Evolutionary conservation across 805 yeast species (phyloP).

Genomic region (Barnettozyma populi): DNA sequence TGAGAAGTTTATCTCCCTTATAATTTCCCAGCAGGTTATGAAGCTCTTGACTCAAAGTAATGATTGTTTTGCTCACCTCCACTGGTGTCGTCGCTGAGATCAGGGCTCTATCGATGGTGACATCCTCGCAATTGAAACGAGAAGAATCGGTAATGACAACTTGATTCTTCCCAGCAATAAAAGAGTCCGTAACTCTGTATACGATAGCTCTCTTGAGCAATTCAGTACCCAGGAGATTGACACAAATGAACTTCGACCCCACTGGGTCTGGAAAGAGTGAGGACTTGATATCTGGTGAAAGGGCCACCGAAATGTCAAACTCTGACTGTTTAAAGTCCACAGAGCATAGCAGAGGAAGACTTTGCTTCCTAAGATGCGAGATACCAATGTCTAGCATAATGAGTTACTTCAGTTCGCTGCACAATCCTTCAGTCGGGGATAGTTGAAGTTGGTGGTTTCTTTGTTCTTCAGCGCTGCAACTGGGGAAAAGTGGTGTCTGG

Average conservation of each 20-base stretch:
- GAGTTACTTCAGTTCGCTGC: neutral
- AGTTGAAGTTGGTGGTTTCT: neutral
- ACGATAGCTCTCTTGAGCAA: constrained; percentile 5
- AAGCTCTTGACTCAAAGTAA: constrained; percentile 19
- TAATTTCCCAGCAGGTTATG: constrained; percentile 16
- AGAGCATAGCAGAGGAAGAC: neutral
- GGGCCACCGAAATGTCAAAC: neutral
- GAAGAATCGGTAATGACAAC: constrained; percentile 6
- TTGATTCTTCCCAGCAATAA: constrained; percentile 9
- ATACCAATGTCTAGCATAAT: neutral
- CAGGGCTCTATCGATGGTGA: constrained; percentile 19
- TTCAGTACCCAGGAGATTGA: constrained; percentile 18
- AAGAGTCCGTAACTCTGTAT: constrained; percentile 6
- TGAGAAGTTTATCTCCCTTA: constrained; percentile 13
- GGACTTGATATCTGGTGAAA: constrained; percentile 6
- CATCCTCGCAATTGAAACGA: constrained; percentile 14
- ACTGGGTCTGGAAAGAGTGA: neutral
- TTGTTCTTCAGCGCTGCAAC: neutral
- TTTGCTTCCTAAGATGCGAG: neutral
- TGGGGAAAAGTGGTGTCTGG: neutral
- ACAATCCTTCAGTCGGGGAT: neutral
- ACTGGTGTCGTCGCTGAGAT: constrained; percentile 14
- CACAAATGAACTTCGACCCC: constrained; percentile 8
- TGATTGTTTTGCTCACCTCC: constrained; percentile 14
- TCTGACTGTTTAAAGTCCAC: constrained; percentile 3